phyloP scores from a whole-genome alignment of 1,284 basidiomycete species.

The Apiotrichum veenhuisii region DNA sequence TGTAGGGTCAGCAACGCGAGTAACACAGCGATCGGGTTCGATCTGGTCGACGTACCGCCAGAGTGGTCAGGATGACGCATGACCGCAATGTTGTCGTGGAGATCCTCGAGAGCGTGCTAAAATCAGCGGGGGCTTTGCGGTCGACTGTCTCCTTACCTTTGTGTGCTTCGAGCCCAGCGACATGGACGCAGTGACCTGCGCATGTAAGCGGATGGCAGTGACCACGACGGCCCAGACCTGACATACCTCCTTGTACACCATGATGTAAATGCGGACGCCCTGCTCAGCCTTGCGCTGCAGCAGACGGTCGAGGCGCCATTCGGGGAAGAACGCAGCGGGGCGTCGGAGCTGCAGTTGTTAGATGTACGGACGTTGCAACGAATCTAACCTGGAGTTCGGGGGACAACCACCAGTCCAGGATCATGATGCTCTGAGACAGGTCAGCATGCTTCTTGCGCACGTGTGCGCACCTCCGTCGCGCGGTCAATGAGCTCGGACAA shows the following conservation, averaged over 20 bases:
- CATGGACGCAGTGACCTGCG: conserved; percentile 81
- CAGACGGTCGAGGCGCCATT: conserved; percentile 81
- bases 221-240: not conserved
- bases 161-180: conserved; percentile 77
- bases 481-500: conserved; percentile 77
- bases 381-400: conserved; percentile 68
- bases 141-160: conserved; percentile 55
- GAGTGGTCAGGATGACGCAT: conserved; percentile 88
- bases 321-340: conserved; percentile 72
- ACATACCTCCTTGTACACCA: conserved; percentile 79
- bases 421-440: conserved; percentile 60
- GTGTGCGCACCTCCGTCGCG: conserved; percentile 42
- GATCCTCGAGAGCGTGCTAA: conserved; percentile 67
- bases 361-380: too few relatives aligned
- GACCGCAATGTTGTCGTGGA: conserved; percentile 81
- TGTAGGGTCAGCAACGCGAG: conserved; percentile 1
- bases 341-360: conserved; percentile 61
- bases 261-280: conserved; percentile 82
- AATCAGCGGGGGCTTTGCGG: not conserved
- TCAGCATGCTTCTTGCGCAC: conserved; percentile 6
- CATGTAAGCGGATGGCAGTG: not conserved
- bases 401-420: conserved; percentile 75
- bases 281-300: conserved; percentile 81
- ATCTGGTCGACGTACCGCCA: conserved; percentile 63
- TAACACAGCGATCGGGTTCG: too few relatives aligned